These are phyloP conservation scores for Pestalotiopsis sp. DNA, from an alignment of 2,329 filamentous ascomycete species.

Conservation along the genomic window DNA sequence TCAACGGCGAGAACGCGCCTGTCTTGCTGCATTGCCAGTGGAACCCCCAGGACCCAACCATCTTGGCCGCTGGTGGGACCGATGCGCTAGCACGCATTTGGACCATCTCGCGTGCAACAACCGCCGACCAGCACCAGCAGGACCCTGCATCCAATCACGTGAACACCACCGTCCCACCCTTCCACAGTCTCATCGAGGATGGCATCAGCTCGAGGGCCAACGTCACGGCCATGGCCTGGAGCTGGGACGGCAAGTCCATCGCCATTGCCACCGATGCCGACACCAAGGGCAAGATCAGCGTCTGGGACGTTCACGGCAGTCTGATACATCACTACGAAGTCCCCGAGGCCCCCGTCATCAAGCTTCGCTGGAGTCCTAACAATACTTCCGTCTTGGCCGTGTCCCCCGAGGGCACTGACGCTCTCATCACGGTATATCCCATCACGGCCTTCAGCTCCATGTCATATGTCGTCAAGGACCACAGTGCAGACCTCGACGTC, in stretches of 20 bases:
- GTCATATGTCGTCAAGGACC: constrained; percentile 50
- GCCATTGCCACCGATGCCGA: constrained; percentile 61
- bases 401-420: constrained; percentile 55
- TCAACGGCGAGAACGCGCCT: constrained; percentile 54
- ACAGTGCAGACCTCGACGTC: constrained; percentile 57
- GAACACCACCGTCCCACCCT: constrained; percentile 41
- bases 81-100: constrained; percentile 72
- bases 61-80: constrained; percentile 69
- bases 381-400: constrained; percentile 59
- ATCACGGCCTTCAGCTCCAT: constrained; percentile 44
- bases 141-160: constrained; percentile 52
- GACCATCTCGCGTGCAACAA: constrained; percentile 60
- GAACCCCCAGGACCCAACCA: constrained; percentile 65
- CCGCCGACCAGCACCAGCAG: constrained; percentile 37
- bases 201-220: constrained; percentile 54
- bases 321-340: constrained; percentile 57
- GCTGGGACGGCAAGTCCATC: constrained; percentile 56
- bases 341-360: constrained; percentile 63
- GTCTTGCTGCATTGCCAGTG: constrained; percentile 71
- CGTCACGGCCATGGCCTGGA: constrained; percentile 64
- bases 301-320: constrained; percentile 58
- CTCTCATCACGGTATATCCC: constrained; percentile 59
- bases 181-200: constrained; percentile 54
- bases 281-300: constrained; percentile 54
- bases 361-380: constrained; percentile 62